Percentiles rank a stretch among this genome's conserved stretches.
These are phyloP conservation scores for Haplosporangium sp. DNA, from an alignment of 371 early-diverging fungal genomes.

Conservation along the genomic window DNA sequence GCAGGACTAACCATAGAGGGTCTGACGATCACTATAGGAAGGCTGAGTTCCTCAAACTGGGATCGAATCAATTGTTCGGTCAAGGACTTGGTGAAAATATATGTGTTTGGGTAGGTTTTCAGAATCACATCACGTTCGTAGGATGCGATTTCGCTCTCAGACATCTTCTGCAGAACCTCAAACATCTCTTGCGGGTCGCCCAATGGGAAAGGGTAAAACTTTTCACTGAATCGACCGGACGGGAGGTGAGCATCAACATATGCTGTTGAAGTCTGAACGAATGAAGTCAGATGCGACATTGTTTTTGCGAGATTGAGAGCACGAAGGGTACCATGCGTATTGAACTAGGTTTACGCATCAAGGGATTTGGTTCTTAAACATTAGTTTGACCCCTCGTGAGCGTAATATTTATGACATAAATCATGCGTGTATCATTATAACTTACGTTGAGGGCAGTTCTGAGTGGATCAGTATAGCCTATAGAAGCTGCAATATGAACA, in stretches of 20 bases:
- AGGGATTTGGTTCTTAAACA: too few species aligned
- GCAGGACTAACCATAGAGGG: neutral
- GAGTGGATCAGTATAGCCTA: conserved; percentile 40
- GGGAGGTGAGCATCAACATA: conserved; percentile 56
- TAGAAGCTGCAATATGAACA: conserved; percentile 63
- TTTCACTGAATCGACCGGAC: conserved; percentile 57
- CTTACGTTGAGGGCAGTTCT: conserved; percentile 1
- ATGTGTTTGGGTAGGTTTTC: conserved; percentile 57
- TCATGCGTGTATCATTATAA: too few species aligned
- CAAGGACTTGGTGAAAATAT: conserved; percentile 62
- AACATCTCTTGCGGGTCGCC: conserved; percentile 59
- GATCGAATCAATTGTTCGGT: conserved; percentile 58
- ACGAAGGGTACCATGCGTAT: conserved; percentile 61
- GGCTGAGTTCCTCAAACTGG: neutral
- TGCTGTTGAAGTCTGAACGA: conserved; percentile 62
- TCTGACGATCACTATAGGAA: neutral
- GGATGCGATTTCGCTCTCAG: conserved; percentile 5
- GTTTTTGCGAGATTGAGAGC: conserved; percentile 59
- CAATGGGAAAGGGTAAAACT: conserved; percentile 59
- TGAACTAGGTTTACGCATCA: too few species aligned
- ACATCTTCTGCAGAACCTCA: conserved; percentile 59
- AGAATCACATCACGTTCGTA: conserved; percentile 17
- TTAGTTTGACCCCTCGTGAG: too few species aligned
- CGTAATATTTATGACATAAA: too few species aligned
- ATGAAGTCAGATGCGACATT: conserved; percentile 54